Conservation (phyloP, 345 rosid genomes). For the Excoecaria agallocha region DNA sequence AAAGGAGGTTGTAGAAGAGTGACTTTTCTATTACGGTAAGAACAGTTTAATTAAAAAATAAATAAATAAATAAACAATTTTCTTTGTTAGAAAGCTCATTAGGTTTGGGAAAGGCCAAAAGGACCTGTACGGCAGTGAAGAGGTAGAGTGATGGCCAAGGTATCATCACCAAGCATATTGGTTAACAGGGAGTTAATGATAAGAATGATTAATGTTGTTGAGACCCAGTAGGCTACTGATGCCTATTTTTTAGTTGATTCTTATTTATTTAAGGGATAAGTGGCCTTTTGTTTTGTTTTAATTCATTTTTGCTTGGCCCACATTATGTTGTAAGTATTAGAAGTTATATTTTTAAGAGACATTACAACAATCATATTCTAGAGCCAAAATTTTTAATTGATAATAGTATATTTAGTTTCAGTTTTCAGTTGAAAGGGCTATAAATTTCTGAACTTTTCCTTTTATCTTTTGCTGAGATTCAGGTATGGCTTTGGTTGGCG, state of each 20-base stretch:
- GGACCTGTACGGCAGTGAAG: background rate
- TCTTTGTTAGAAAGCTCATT: no score
- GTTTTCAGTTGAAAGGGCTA: background rate
- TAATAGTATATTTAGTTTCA: background rate
- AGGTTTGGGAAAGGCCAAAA: background rate
- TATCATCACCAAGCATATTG: background rate
- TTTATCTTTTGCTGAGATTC: conserved; percentile 23
- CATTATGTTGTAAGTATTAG: background rate
- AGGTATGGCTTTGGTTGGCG: conserved; percentile 96
- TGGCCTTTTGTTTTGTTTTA: background rate
- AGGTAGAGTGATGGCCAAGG: background rate
- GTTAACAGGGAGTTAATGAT: background rate
- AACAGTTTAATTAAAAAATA: background rate
- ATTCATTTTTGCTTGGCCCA: background rate
- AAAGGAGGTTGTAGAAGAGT: conserved; percentile 3
- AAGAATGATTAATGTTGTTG: background rate
- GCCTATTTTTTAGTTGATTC: background rate
- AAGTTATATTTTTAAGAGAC: background rate
- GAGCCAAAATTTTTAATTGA: background rate
- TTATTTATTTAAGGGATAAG: background rate
- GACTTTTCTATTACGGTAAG: background rate
- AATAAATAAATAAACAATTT: no score
- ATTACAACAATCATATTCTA: background rate
- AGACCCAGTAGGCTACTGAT: background rate
- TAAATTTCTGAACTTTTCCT: background rate